Base-by-base conservation (phyloP, 2,329 filamentous ascomycete genomes). In the Arthrobotrys pseudoclavata region DNA sequence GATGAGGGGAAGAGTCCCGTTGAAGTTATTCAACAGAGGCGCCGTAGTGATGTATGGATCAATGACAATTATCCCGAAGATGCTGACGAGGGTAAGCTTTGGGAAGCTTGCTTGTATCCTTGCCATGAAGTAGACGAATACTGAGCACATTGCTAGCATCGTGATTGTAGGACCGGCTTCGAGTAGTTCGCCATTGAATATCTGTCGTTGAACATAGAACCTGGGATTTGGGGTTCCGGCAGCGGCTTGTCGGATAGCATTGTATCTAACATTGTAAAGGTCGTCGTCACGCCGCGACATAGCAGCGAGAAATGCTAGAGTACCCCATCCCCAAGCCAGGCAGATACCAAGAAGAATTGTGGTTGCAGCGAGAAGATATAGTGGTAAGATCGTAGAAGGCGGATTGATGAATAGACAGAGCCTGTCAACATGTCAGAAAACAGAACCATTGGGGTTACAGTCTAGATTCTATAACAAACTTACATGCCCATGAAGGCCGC, bases 261-360 rank as follows among this genome's bases (percentile, higher is more conserved):
- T 80, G 2, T 85, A 69, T 55, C 76, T 80, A 0, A 83, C 82
- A 57, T 84, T 82, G 0, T 84, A 85, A 6, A 85, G 84, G 0
- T 83, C 80, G 3, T 82, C 82, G 1, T 86, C 83, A 13, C 86
- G 82, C 1, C 84, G 83, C 0, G 86, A 85, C 7, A 84, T 75
- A 1, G 86, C 86, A 1, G 85, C 86, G 74, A 86, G 86, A 85
- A 86, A 87, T 0, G 84, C 82, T 53, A 87, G 81, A 1, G 86
- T 82, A 2, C 86, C 86, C 86, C 86, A 87, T 4, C 83, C 85
- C 86, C 86, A 87, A 3, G 84, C 86, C 0, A 86, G 79, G 34
- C 83, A 84, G 80, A 87, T 86, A 18, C 86, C 86, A 1, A 86
- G 12, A 2, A 87, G 81, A 3, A 87, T 81, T 0, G 86, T 84